A percentile compares a stretch with the other conserved stretches of the same genome.
These are phyloP conservation scores for Ogataea minuta DNA, from an alignment of 805 yeast species.

Conservation along the genomic window DNA sequence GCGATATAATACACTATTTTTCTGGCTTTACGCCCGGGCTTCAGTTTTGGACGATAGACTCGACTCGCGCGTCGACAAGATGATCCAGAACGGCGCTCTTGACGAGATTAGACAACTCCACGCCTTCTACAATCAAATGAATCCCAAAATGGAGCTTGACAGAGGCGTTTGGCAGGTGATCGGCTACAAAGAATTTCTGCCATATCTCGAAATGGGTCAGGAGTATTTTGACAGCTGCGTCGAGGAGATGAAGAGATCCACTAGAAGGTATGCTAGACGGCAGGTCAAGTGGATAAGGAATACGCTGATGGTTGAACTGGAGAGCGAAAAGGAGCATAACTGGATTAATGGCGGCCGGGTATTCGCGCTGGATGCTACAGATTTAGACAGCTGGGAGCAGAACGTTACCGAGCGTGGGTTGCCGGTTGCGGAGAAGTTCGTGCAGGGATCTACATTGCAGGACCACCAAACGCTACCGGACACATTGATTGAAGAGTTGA, in stretches of 20 bases:
- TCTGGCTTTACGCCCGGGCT: slow-evolving; percentile 80
- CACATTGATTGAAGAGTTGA: slow-evolving; percentile 12
- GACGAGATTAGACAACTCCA: slow-evolving; percentile 66
- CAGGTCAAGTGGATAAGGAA: slow-evolving; percentile 92
- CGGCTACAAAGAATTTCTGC: slow-evolving; percentile 87
- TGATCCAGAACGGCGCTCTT: slow-evolving; percentile 70
- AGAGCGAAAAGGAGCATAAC: slow-evolving; percentile 42
- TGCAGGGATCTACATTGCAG: slow-evolving; percentile 11
- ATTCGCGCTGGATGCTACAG: slow-evolving; percentile 74
- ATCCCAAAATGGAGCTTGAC: slow-evolving; percentile 49
- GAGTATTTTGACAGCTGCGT: slow-evolving; percentile 44
- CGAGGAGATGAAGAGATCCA: slow-evolving; percentile 76
- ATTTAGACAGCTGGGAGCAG: slow-evolving; percentile 57
- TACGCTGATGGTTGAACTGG: slow-evolving; percentile 58
- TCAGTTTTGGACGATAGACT: slow-evolving; percentile 57
- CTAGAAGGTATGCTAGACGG: slow-evolving; percentile 81
- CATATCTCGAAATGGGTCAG: slow-evolving; percentile 37
- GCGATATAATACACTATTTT: slow-evolving; percentile 59
- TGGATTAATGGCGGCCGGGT: slow-evolving; percentile 61
- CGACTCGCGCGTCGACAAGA: slow-evolving; percentile 77
- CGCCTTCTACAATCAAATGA: slow-evolving; percentile 37
- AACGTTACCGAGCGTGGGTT: slow-evolving; percentile 58
- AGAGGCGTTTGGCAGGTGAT: slow-evolving; percentile 92
- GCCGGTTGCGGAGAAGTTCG: slow-evolving; percentile 39
- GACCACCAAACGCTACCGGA: slow-evolving; percentile 19